phyloP scores from a whole-genome alignment of 805 yeast genomes.

The Metschnikowia amazonensis region DNA sequence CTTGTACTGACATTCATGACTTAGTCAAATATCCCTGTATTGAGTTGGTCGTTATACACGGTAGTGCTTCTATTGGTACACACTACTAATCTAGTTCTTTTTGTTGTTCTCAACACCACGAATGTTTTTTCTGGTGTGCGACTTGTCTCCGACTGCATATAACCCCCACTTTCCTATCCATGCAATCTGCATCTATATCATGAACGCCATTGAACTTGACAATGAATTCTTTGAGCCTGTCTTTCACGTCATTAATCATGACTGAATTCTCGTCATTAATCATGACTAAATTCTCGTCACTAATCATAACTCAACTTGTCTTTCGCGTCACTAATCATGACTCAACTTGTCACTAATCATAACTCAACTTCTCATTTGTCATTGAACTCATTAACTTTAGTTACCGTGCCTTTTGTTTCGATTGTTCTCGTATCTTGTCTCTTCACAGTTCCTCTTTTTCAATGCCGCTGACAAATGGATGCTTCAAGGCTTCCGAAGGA shows the following conservation, averaged over 20 bases:
- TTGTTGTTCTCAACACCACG: neutral
- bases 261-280: no score
- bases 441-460: neutral
- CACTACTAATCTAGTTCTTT: neutral
- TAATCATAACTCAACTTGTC: no score
- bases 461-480: slow-evolving; percentile 70
- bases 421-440: neutral
- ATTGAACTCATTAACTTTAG: no score
- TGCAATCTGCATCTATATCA: neutral
- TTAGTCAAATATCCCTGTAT: neutral
- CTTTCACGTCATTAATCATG: no score
- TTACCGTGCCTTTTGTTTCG: no score
- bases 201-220: no score
- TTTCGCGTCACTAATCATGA: no score
- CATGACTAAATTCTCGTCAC: no score
- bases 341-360: no score
- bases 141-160: neutral
- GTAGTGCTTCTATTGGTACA: neutral
- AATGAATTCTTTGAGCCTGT: no score
- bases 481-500: slow-evolving; percentile 90
- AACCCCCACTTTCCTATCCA: no score
- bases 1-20: slow-evolving; percentile 85
- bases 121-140: neutral
- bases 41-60: neutral
- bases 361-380: no score